Base-by-base conservation (phyloP, 306 rosid genomes). In the Myrica gale region DNA sequence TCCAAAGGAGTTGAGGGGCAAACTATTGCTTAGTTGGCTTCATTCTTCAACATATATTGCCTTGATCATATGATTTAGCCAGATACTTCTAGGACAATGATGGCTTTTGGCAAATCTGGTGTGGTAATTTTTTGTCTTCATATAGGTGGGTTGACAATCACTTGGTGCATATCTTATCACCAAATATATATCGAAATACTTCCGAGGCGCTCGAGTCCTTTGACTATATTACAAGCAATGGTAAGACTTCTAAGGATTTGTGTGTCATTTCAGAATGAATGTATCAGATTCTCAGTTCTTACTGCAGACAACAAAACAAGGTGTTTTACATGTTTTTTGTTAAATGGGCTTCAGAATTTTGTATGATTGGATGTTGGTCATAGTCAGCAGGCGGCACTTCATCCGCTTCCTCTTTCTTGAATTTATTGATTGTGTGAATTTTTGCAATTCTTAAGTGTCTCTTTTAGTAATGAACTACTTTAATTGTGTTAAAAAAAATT, bases 141-240 rank as follows among this genome's bases (percentile, higher is more conserved):
- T 57, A 41, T 79, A 93, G 98, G 88, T 93, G 98, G 98, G 98
- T 93, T 70, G 98, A 93, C 84, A 89, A 80, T 84, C 97, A 91
- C 84, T 79, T 93, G 88, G 98, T 91, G 68, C 98, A 93, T 79
- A 84, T 93, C 75, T 85, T 93, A 72, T 93, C 98, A 55, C 98
- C 98, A 37, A 93, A 93, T 79, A 91, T 93, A 74, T 93, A 89
- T 78, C 91, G 97, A 81, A 93, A 88, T 82, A 82, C 97, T 66
- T 84, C 93, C 19, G 97, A 93, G 83, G 98, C 97, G 17, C 98
- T 93, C 0, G 97, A 93, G 79, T 89, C 98, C 60, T 93, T 93
- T 82, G 98, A 93, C 79, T 93, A 93, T 75, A 91, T 93, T 69
- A 87, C 98, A n/a, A 89, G 89, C 81, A 93, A 91, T 72, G 97